These are phyloP conservation scores for Boletus vinaceobasis DNA, from an alignment of 768 basidiomycete genomes.

Conservation along the genomic window DNA sequence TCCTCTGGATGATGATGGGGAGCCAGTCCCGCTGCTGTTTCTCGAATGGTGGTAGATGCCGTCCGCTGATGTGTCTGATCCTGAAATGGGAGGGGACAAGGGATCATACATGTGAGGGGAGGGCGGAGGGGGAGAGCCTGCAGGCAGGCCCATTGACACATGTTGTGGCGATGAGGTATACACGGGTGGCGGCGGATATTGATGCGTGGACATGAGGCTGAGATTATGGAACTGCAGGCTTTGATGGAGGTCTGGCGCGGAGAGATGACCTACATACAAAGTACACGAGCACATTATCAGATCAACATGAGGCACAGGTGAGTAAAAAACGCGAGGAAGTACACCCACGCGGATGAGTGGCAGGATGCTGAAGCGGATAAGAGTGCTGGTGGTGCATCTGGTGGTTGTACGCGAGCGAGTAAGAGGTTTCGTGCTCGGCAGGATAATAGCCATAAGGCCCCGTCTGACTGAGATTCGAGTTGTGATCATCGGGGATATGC, in stretches of 20 bases:
- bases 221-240: slow-evolving; percentile 59
- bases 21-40: slow-evolving; percentile 71
- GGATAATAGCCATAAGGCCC: slow-evolving; percentile 50
- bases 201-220: slow-evolving; percentile 65
- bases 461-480: slow-evolving; percentile 37
- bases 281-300: slow-evolving; percentile 55
- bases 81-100: slow-evolving; percentile 81
- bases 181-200: slow-evolving; percentile 58
- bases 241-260: slow-evolving; percentile 65
- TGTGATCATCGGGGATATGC: slow-evolving; percentile 49
- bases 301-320: slow-evolving; percentile 57
- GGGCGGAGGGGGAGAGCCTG: slow-evolving; percentile 68
- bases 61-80: slow-evolving; percentile 86
- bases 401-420: slow-evolving; percentile 50
- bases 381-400: slow-evolving; percentile 42
- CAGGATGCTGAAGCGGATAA: slow-evolving; percentile 57
- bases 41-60: slow-evolving; percentile 72
- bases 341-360: slow-evolving; percentile 72
- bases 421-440: slow-evolving; percentile 53
- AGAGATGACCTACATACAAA: slow-evolving; percentile 58
- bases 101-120: slow-evolving; percentile 82
- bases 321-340: slow-evolving; percentile 40
- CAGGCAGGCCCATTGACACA: slow-evolving; percentile 60
- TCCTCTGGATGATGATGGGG: slow-evolving; percentile 73
- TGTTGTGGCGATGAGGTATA: slow-evolving; percentile 62